Evolutionary conservation across 371 early-diverging fungal species (phyloP).

Genomic region (Batkoa obscura): DNA sequence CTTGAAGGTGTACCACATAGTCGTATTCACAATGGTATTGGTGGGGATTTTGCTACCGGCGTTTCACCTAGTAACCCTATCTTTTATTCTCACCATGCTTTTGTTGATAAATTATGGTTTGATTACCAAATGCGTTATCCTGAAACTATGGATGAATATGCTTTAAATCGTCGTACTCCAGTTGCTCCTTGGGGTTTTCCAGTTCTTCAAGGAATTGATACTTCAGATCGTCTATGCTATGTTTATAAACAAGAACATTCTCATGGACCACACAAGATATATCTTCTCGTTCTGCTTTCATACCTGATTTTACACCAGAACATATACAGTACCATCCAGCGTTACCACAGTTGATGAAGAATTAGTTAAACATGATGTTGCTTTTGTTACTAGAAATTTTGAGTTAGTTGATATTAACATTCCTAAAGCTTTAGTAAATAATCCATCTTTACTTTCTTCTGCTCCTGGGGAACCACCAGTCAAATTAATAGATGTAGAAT

Average conservation of each 20-base stretch:
- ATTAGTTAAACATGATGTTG: no score
- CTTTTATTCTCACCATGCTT: constrained; percentile 34
- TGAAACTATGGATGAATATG: background rate
- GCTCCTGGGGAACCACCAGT: no score
- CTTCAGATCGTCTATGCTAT: background rate
- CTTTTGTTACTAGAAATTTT: no score
- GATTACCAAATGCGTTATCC: constrained; percentile 16
- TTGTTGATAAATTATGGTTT: constrained; percentile 28
- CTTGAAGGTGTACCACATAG: constrained; percentile 26
- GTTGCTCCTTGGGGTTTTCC: background rate
- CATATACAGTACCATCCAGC: no score
- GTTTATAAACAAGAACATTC: background rate
- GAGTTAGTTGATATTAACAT: no score
- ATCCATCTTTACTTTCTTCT: no score
- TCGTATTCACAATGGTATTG: constrained; percentile 21
- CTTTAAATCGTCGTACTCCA: background rate
- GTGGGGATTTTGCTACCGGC: constrained; percentile 21
- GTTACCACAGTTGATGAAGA: background rate
- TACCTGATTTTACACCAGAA: no score
- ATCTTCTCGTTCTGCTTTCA: no score
- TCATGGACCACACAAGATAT: background rate
- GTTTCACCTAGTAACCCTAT: constrained; percentile 27
- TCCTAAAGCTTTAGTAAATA: no score
- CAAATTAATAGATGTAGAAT: background rate
- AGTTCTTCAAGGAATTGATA: background rate